A percentile compares a stretch with the other conserved stretches of the same genome.
Evolutionary conservation across 108 stramenopile species (phyloP).

Genomic region (Skeletonema marinoi): DNA sequence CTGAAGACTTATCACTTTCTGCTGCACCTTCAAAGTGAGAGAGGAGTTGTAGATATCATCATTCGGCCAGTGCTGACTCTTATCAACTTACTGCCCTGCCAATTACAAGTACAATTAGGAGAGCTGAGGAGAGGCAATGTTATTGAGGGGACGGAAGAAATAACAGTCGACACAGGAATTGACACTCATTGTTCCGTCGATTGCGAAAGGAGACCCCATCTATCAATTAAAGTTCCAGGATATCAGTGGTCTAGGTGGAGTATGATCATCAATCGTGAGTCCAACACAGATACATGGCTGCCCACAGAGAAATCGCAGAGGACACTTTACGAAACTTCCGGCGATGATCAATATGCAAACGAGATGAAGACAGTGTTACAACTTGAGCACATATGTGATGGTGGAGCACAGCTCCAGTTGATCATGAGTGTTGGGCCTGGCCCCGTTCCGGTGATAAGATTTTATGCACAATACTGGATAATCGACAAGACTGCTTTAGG

Average conservation of each 20-base stretch:
- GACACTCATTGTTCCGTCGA: constrained; percentile 72
- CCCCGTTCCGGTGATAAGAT: constrained; percentile 61
- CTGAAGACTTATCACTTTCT: constrained; percentile 63
- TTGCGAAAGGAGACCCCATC: constrained; percentile 70
- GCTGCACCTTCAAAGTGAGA: constrained; percentile 43
- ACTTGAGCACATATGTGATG: constrained; percentile 57
- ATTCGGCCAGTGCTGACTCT: constrained; percentile 67
- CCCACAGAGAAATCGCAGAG: constrained; percentile 65
- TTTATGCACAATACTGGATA: constrained; percentile 85
- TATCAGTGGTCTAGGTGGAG: constrained; percentile 77
- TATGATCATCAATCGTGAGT: constrained; percentile 69
- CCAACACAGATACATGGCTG: constrained; percentile 61
- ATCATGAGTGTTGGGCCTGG: constrained; percentile 72
- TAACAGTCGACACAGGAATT: constrained; percentile 50
- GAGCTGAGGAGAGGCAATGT: constrained; percentile 49
- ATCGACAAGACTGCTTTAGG: constrained; percentile 80
- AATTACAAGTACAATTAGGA: constrained; percentile 71
- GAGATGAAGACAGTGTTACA: constrained; percentile 67
- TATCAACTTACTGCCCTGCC: constrained; percentile 79
- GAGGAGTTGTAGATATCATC: constrained; percentile 54
- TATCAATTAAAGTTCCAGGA: constrained; percentile 77
- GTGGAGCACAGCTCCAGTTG: constrained; percentile 61
- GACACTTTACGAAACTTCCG: constrained; percentile 48
- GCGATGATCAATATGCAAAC: constrained; percentile 52
- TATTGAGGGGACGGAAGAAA: constrained; percentile 42